Conservation (phyloP, 495 filamentous ascomycete genomes). For the Penicillium chermesinum region DNA sequence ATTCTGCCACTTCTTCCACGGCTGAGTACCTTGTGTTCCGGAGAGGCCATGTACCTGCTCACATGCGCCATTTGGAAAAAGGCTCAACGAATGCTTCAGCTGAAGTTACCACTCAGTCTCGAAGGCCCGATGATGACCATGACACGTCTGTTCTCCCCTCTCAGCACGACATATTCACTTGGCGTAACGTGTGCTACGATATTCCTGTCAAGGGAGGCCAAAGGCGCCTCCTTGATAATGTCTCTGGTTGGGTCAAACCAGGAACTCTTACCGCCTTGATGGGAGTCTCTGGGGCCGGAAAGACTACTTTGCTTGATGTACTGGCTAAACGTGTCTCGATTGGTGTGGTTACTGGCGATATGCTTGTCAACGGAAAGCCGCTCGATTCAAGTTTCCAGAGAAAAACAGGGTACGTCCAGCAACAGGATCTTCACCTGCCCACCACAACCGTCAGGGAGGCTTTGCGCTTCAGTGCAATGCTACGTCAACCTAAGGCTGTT, state of each 20-base stretch:
- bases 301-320: conserved; percentile 61
- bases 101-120: conserved; percentile 12
- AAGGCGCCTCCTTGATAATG: conserved; percentile 54
- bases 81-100: conserved; percentile 13
- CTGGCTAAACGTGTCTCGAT: conserved; percentile 51
- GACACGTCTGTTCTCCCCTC: conserved; percentile 38
- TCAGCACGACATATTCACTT: conserved; percentile 63
- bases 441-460: conserved; percentile 81
- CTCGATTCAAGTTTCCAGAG: conserved; percentile 77
- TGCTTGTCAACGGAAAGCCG: conserved; percentile 48
- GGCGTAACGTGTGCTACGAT: conserved; percentile 68
- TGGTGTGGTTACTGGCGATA: conserved; percentile 50
- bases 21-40: conserved; percentile 42
- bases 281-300: conserved; percentile 59
- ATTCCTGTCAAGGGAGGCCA: conserved; percentile 57
- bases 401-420: conserved; percentile 89
- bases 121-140: conserved; percentile 16
- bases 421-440: conserved; percentile 86
- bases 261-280: conserved; percentile 66
- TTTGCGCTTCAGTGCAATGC: conserved; percentile 74
- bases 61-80: conserved; percentile 30
- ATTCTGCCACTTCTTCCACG: conserved; percentile 39
- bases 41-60: conserved; percentile 32
- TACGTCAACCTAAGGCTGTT: conserved; percentile 66
- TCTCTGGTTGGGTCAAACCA: conserved; percentile 63